Base-by-base conservation (phyloP, 2,329 filamentous ascomycete genomes). In the Botryosphaeria dothidea region DNA sequence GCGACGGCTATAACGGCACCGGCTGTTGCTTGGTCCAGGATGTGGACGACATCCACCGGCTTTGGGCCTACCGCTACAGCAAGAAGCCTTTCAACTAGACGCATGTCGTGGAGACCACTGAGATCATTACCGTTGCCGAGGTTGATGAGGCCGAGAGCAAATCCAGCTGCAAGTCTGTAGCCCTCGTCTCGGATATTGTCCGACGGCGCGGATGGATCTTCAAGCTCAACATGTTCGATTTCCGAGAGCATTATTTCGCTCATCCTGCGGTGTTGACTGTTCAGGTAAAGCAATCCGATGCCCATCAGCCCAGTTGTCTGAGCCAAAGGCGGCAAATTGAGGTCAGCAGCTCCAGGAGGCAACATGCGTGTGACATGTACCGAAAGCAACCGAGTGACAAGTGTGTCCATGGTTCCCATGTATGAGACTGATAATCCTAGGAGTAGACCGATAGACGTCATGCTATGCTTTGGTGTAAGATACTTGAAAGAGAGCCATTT, bases 401-500 rank as follows among this genome's bases (percentile, higher is more conserved):
- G 84, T 1, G 92, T 95, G 75, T 99, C 95, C 94, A 98, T 98
- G 2, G 93, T 98, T 1, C 96, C 95, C 69, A 97, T 84, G 74
- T 97, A 96, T 1, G 95, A 98, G 27, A 92, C 95, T 8, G 95
- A 93, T 19, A 99, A 83, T 0, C 95, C 95, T 0, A 99, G 83
- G 3, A 99, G 84, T n/a, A 99, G 83, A 9, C 95, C 95, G 63
- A 99, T 94, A 0, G 95, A 98, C 25, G 95, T 98, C 95, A 99
- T 99, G 27, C 93, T 96, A 77, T 99, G 96, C 73, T 99, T 99
- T 1, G 95, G 94, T 0, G 95, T 99, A n/a, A 99, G 82, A 71
- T 99, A 99, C 74, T 97, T 98, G 85, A 98, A 99, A 8, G 93
- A 94, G 48, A 99, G 90, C 94, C 95, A 99, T 80, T 98, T 98